Base-by-base conservation (phyloP, 768 basidiomycete genomes). In the Boletus coccyginus region DNA sequence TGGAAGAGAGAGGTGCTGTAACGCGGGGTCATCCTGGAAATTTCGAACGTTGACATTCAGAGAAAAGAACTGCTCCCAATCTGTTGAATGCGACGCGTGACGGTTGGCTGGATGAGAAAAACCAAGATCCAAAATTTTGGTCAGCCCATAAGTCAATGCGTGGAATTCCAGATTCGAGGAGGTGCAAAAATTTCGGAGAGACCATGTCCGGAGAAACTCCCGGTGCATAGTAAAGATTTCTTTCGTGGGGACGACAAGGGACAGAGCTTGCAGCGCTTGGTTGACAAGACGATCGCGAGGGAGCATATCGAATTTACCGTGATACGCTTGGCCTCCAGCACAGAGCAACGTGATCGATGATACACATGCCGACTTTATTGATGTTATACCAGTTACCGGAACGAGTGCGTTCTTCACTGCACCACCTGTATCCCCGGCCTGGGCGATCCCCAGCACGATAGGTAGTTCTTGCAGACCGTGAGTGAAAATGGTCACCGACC, bases 261-360 rank as follows among this genome's bases (percentile, higher is more conserved):
- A 80, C 7, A 95, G 76, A 8, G 83, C 76, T 46, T 83, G 78
- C 43, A 96, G 71, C 52, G 81, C 83, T 53, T 82, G 81, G 29
- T 67, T 70, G 10, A 86, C 86, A 16, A 93, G 74, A 7, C 66
- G 59, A 61, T 87, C 81, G 41, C 75, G 73, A 0, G 88, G 81
- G 8, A 77, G 69, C 54, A 88, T 73, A 61, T 87, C 80, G 19
- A 91, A 73, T 16, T 77, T 76, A 6, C 77, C 73, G 1, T 80
- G 77, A 10, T 76, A 71, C 40, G 63, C 64, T 50, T 75, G 74
- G 3, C 81, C 83, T 58, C 85, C 80, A 21, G 76, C 70, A 55
- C 84, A 81, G n/a, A 75, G 66, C 7, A 89, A 57, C 0, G 82
- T 80, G 14, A 83, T 78, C 0, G 80, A 75, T 1, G 82, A 83